Evolutionary conservation across 1,284 basidiomycete species (phyloP).

Genomic region (Rhodotorula sp.): DNA sequence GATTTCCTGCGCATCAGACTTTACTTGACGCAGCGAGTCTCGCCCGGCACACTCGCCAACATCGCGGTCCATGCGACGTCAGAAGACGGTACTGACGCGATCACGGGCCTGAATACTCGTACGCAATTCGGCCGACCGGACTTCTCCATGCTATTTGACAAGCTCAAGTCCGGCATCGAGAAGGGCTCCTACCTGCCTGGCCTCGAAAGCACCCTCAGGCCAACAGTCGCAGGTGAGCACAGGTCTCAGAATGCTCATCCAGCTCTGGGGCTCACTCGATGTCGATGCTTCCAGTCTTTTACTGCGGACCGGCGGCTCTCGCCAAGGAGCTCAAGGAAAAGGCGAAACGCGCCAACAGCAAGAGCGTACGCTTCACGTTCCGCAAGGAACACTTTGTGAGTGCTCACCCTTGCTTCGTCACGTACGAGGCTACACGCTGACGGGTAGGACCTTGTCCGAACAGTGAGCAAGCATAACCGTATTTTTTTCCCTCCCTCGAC

Average conservation of each 20-base stretch:
- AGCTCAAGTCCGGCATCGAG: conserved; percentile 71
- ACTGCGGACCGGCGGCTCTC: conserved; percentile 28
- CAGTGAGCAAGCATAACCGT: too few species aligned
- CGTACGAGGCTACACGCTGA: too few species aligned
- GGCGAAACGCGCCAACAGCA: not conserved
- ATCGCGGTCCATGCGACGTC: conserved; percentile 65
- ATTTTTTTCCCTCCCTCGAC: not conserved
- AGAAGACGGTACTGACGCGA: conserved; percentile 53
- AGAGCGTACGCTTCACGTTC: conserved; percentile 24
- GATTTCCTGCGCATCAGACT: conserved; percentile 86
- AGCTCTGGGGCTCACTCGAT: not conserved
- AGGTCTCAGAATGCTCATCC: not conserved
- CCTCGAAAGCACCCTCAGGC: conserved; percentile 69
- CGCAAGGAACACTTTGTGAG: conserved; percentile 32
- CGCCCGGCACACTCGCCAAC: conserved; percentile 82
- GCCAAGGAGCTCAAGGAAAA: conserved; percentile 20
- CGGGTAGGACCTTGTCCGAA: too few species aligned
- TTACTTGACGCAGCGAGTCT: conserved; percentile 81
- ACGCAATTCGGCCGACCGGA: conserved; percentile 86
- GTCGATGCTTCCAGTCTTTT: conserved; percentile 26
- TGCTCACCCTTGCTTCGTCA: not conserved
- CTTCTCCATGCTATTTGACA: conserved; percentile 72
- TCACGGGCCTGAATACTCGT: conserved; percentile 76
- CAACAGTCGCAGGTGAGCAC: conserved; percentile 57
- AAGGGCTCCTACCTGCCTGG: conserved; percentile 73